These are phyloP conservation scores for Aspergillus phoenicis DNA, from an alignment of 2,329 filamentous ascomycete species.

Conservation along the genomic window DNA sequence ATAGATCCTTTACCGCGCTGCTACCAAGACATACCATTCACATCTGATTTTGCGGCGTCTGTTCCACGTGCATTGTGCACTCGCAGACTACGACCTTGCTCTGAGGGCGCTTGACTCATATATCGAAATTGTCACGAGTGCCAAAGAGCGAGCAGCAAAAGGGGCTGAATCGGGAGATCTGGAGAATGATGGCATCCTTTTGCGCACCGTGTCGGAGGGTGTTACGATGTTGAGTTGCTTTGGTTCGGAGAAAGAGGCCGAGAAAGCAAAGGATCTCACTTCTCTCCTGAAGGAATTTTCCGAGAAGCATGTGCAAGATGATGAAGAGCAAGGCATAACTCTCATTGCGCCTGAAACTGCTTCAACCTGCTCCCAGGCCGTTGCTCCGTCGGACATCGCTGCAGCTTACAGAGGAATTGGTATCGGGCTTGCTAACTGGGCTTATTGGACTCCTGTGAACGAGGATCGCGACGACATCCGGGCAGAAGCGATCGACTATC, in stretches of 20 bases:
- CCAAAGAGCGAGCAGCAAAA: conserved; percentile 81
- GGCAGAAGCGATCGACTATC: conserved; percentile 71
- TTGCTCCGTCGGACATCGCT: conserved; percentile 66
- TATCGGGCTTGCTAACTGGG: conserved; percentile 84
- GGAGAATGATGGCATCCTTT: conserved; percentile 74
- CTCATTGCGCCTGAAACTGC: conserved; percentile 20
- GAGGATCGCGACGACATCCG: conserved; percentile 72
- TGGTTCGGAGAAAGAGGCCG: conserved; percentile 71
- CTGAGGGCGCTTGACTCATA: conserved; percentile 92
- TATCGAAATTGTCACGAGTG: conserved; percentile 80
- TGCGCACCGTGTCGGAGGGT: conserved; percentile 78
- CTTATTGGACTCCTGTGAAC: conserved; percentile 75
- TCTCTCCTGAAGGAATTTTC: conserved; percentile 75
- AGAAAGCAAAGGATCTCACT: conserved; percentile 74
- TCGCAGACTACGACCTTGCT: conserved; percentile 90
- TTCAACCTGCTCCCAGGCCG: conserved; percentile 27
- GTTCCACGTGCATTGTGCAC: conserved; percentile 81
- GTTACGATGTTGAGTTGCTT: conserved; percentile 81
- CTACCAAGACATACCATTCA: conserved; percentile 93
- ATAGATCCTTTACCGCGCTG: conserved; percentile 81
- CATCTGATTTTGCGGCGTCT: conserved; percentile 82
- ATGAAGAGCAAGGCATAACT: conserved; percentile 27
- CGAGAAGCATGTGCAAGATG: conserved; percentile 56
- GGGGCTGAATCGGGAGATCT: conserved; percentile 64
- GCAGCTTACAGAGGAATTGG: conserved; percentile 83